Base-by-base conservation (phyloP, 257 asterid species). In the Solanum appendiculatum region DNA sequence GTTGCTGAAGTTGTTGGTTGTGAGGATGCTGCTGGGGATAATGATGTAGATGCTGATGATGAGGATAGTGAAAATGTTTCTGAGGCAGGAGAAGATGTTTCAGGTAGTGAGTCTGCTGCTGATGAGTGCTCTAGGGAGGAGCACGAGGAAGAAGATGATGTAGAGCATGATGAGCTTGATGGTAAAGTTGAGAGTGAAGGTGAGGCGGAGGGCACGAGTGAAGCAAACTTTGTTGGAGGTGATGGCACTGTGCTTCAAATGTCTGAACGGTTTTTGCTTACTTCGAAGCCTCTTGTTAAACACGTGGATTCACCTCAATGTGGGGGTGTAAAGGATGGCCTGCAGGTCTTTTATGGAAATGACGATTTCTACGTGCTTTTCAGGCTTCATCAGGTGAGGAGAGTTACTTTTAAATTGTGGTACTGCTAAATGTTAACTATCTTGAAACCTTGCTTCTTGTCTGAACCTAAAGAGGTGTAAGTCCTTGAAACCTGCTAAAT, bases 1-100 rank as follows among this genome's bases (percentile, higher is more conserved):
- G 90, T 82, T 82, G 94, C 86, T 18, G 92, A 92, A 84, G 97
- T 90, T 88, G 86, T 86, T 77, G 56, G 85, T 87, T 85, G 91
- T 91, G 92, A 85, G 82, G 98, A 93, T 92, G 93, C 90, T 85
- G 93, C 93, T 20, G 98, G 93, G 86, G 98, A 93, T 89, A 95
- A 94, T 36, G 75, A 82, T 85, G 51, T 23, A 87, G 90, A 85
- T 80, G 88, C 64, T 56, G 88, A 70, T 10, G 88, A 83, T 54
- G 88, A 66, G 64, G 80, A 86, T 73, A 86, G 86, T 54, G 90
- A 73, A 84, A 88, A 81, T 88, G 88, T n/a, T 63, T 85, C 90
- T 4, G 88, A 82, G 80, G 80, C 83, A 31, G 89, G 85, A 36
- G 84, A 36, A 48, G 88, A 82, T 70, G 83, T 83, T 83, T 88